These are phyloP conservation scores for Gamsiella multidivaricata DNA, from an alignment of 192 early-diverging fungal genomes.

Conservation along the genomic window DNA sequence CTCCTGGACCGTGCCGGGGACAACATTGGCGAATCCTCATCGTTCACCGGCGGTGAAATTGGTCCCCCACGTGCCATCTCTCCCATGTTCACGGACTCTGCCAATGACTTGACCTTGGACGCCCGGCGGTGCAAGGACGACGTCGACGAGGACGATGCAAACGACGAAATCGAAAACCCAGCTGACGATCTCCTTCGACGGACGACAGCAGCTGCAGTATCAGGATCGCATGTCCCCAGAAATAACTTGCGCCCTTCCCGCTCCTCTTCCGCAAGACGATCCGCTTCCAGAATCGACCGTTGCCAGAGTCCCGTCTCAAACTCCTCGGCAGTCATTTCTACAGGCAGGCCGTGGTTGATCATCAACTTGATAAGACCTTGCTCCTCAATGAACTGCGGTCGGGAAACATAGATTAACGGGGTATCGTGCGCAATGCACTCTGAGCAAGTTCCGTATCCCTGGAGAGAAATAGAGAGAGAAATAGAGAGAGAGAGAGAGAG, in stretches of 20 bases:
- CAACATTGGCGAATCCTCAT: conserved; percentile 18
- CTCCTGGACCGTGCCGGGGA: conserved; percentile 21
- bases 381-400: conserved; percentile 73
- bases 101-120: conserved; percentile 25
- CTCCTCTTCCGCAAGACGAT: conserved; percentile 36
- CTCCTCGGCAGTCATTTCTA: conserved; percentile 63
- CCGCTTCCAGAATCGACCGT: conserved; percentile 58
- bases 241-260: conserved; percentile 16
- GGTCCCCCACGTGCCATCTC: conserved; percentile 48
- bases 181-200: not conserved
- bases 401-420: conserved; percentile 68
- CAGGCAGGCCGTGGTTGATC: conserved; percentile 63
- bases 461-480: too few species aligned
- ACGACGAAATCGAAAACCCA: not conserved
- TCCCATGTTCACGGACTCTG: conserved; percentile 43
- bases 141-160: not conserved
- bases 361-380: conserved; percentile 64
- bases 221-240: conserved; percentile 1
- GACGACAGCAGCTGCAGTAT: too few species aligned
- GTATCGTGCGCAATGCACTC: conserved; percentile 70
- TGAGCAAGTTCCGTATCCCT: conserved; percentile 73
- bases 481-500: too few species aligned
- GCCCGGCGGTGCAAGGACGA: not conserved
- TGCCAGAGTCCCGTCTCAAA: conserved; percentile 69
- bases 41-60: conserved; percentile 8